Evolutionary conservation across 1,284 basidiomycete genomes (phyloP).

Genomic region (Limonomyces culmigenus): DNA sequence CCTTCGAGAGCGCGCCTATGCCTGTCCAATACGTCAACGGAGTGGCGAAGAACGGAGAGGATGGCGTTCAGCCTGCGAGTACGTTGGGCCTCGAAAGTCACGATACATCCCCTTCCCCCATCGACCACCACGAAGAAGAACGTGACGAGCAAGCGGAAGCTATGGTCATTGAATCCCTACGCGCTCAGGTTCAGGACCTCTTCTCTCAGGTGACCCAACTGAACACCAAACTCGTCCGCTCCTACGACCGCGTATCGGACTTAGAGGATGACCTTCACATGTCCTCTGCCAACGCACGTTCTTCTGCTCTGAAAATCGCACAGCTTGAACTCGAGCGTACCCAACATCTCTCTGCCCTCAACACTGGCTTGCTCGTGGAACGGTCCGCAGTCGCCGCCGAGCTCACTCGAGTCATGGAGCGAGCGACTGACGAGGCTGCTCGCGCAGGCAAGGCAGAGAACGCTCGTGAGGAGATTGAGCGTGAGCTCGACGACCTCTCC

Average conservation of each 20-base stretch:
- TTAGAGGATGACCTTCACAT: slow-evolving; percentile 84
- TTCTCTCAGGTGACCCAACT: slow-evolving; percentile 82
- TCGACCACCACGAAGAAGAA: slow-evolving; percentile 11
- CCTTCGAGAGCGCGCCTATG: too few species aligned
- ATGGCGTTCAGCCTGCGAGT: too few species aligned
- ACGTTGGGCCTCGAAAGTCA: too few species aligned
- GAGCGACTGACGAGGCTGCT: slow-evolving; percentile 85
- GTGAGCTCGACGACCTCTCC: slow-evolving; percentile 86
- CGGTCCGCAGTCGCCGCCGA: slow-evolving; percentile 81
- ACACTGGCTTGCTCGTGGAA: slow-evolving; percentile 86
- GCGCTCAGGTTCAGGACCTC: slow-evolving; percentile 71
- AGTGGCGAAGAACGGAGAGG: too few species aligned
- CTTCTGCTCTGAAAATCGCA: slow-evolving; percentile 43
- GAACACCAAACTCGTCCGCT: slow-evolving; percentile 83
- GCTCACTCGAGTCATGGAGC: slow-evolving; percentile 87
- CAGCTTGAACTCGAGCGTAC: slow-evolving; percentile 62
- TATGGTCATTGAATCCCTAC: slow-evolving; percentile 63
- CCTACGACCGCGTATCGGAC: slow-evolving; percentile 84
- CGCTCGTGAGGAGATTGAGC: slow-evolving; percentile 68
- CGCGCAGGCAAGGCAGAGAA: slow-evolving; percentile 81
- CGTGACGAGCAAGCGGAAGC: slow-evolving; percentile 46
- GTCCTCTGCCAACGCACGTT: slow-evolving; percentile 35
- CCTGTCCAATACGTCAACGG: too few species aligned
- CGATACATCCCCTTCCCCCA: slow-evolving; percentile 1
- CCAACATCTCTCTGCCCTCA: slow-evolving; percentile 63